A percentile compares a stretch with the other conserved stretches of the same genome.
phyloP scores from a whole-genome alignment of 176 grass and related monocot species.

The Urochloa ruziziensis region DNA sequence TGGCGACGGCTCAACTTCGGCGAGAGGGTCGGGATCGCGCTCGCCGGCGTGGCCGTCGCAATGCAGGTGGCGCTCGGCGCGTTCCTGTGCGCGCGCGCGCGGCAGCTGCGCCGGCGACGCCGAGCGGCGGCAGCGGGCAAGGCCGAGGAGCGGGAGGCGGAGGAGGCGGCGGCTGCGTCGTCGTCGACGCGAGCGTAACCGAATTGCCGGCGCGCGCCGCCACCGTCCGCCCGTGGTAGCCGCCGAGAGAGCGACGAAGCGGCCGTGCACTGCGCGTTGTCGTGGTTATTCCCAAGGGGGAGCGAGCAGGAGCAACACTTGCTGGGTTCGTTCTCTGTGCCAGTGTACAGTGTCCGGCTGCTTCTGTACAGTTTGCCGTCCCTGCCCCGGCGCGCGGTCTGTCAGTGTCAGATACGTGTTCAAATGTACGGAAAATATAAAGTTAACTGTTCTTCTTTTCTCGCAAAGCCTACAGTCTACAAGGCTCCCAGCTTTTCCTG shows the following conservation, averaged over 20 bases:
- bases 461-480: too few species aligned
- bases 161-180: neutral
- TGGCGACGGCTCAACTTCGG: conserved; percentile 34
- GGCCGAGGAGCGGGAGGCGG: neutral
- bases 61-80: conserved; percentile 35
- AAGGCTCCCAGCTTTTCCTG: too few species aligned
- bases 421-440: too few species aligned
- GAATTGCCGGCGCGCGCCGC: neutral
- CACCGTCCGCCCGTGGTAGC: too few species aligned
- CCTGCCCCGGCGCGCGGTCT: too few species aligned
- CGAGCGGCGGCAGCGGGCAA: neutral
- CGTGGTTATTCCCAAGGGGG: too few species aligned
- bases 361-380: too few species aligned
- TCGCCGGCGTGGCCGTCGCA: conserved; percentile 31
- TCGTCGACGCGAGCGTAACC: neutral
- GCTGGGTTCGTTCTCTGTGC: too few species aligned
- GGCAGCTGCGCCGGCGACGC: conserved; percentile 23
- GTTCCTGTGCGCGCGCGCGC: conserved; percentile 19
- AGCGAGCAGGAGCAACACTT: too few species aligned
- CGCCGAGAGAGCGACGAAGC: neutral
- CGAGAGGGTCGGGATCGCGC: conserved; percentile 41
- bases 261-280: neutral
- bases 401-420: too few species aligned
- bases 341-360: too few species aligned
- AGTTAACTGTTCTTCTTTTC: too few species aligned